phyloP scores from a whole-genome alignment of 306 rosid species.

The Boehmeria nivea region DNA sequence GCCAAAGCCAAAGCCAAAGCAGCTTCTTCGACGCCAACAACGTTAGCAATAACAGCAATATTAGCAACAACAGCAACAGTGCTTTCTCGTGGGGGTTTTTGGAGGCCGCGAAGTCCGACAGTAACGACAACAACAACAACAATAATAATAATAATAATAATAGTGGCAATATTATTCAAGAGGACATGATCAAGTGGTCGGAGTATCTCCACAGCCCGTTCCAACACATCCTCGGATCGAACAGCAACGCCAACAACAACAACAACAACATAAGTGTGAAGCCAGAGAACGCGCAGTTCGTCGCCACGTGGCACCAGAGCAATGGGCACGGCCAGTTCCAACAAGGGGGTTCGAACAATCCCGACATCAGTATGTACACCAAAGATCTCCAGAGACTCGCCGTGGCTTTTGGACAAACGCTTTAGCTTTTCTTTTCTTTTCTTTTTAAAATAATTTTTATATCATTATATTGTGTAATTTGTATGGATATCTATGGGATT shows the following conservation, averaged over 20 bases:
- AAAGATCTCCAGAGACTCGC: slow-evolving; percentile 77
- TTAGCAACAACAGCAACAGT: slow-evolving; percentile 7
- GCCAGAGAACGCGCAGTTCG: background rate
- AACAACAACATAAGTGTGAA: slow-evolving; percentile 2
- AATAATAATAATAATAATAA: no score
- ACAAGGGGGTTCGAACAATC: background rate
- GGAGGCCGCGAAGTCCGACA: background rate
- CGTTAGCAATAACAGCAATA: no score
- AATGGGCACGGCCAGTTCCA: slow-evolving; percentile 12
- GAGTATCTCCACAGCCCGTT: slow-evolving; percentile 54
- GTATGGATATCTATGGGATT: background rate
- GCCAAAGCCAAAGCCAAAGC: no score
- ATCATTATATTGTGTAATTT: background rate
- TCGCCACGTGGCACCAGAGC: background rate
- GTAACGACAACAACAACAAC: no score
- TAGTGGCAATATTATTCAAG: no score
- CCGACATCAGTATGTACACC: slow-evolving; percentile 22
- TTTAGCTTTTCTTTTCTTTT: slow-evolving; percentile 24
- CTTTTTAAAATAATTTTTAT: background rate
- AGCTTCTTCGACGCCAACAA: slow-evolving; percentile 23
- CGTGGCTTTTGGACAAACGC: slow-evolving; percentile 71
- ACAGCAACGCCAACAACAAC: background rate
- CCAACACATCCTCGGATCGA: slow-evolving; percentile 36
- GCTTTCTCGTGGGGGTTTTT: background rate
- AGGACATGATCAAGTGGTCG: slow-evolving; percentile 71